A percentile compares a stretch with the other conserved stretches of the same genome.
These are phyloP conservation scores for Phaeosphaeria sp. DNA, from an alignment of 2,329 filamentous ascomycete species.

Conservation along the genomic window DNA sequence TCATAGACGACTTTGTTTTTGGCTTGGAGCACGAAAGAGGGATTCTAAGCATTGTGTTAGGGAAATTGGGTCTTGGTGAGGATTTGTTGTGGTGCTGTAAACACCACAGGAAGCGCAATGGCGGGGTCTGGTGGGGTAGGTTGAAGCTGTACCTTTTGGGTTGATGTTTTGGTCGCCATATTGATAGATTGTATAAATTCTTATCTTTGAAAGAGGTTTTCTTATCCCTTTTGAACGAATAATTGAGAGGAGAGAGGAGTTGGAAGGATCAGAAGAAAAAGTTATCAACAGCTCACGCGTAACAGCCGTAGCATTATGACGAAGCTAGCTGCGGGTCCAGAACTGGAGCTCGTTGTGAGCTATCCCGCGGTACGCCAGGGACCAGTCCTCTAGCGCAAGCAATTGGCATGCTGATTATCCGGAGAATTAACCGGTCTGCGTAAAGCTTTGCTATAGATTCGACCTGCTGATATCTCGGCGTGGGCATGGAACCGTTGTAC, in stretches of 20 bases:
- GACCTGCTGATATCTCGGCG: slow-evolving; percentile 23
- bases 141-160: slow-evolving; percentile 41
- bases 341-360: slow-evolving; percentile 34
- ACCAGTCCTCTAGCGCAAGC: slow-evolving; percentile 25
- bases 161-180: slow-evolving; percentile 38
- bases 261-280: slow-evolving; percentile 5
- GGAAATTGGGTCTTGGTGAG: slow-evolving; percentile 10
- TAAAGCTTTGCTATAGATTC: slow-evolving; percentile 18
- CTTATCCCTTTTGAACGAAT: no score
- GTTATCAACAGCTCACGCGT: slow-evolving; percentile 22
- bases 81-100: slow-evolving; percentile 14
- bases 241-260: slow-evolving; percentile 10
- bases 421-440: slow-evolving; percentile 41
- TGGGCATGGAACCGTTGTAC: slow-evolving; percentile 31
- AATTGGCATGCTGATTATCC: slow-evolving; percentile 32
- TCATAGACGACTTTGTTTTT: slow-evolving; percentile 74
- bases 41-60: slow-evolving; percentile 61
- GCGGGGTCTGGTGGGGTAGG: slow-evolving; percentile 40
- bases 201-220: neutral
- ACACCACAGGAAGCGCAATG: slow-evolving; percentile 11
- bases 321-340: slow-evolving; percentile 32
- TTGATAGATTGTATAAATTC: slow-evolving; percentile 12
- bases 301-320: slow-evolving; percentile 25
- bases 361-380: slow-evolving; percentile 31
- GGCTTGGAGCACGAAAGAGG: slow-evolving; percentile 84